phyloP scores from a whole-genome alignment of 2,329 filamentous ascomycete species.

The Plenodomus tracheiphilus region DNA sequence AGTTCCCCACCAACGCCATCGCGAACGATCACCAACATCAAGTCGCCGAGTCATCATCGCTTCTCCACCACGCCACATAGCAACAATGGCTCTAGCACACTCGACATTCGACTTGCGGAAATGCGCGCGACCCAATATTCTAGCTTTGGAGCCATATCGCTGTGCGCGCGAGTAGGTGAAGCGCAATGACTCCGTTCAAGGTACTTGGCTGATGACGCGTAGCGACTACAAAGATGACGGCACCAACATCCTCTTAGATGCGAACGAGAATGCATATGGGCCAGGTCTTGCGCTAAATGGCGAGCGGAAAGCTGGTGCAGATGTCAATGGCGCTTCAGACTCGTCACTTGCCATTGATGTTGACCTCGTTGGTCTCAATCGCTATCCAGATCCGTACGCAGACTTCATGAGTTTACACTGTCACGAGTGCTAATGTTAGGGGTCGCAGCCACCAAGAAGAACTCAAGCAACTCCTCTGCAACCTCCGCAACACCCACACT shows the following conservation, averaged over 20 bases:
- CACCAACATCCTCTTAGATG: conserved; percentile 92
- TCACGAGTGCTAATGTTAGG: not conserved
- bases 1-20: conserved; percentile 25
- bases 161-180: conserved; percentile 57
- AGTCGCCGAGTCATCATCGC: not conserved
- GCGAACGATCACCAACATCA: not conserved
- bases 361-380: conserved; percentile 81
- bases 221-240: conserved; percentile 99
- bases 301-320: conserved; percentile 52
- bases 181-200: conserved; percentile 10
- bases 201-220: conserved; percentile 15
- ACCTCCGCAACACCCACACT: conserved; percentile 80
- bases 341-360: conserved; percentile 58
- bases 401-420: not conserved
- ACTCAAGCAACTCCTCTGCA: conserved; percentile 85
- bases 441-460: conserved; percentile 71
- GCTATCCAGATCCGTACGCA: conserved; percentile 83
- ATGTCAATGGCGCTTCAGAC: conserved; percentile 44
- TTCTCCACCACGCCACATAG: not conserved
- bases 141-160: conserved; percentile 57
- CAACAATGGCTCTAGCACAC: conserved; percentile 29
- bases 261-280: conserved; percentile 96
- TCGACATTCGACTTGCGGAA: conserved; percentile 53
- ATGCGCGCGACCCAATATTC: conserved; percentile 57
- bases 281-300: conserved; percentile 67